Base-by-base conservation (phyloP, 2,329 filamentous ascomycete species). In the Trichoderma breve region DNA sequence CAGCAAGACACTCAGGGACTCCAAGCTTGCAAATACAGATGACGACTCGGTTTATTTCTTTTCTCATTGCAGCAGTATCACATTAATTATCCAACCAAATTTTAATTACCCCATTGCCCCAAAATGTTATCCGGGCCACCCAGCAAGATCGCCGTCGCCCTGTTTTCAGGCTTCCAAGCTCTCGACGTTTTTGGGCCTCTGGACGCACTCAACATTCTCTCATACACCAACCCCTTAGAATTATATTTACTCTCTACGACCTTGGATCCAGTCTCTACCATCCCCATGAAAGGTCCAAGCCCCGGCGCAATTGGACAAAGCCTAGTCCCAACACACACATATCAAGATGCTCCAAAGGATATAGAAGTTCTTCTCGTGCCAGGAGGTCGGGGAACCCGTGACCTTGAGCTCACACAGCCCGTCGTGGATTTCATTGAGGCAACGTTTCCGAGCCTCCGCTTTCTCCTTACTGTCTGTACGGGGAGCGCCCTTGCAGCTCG, bases 401-500 rank as follows among this genome's bases (percentile, higher is more conserved):
- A 78, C 4, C 24, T 75, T 0, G 74, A 78, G 1, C 71, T 71
- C 1, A 75, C 76, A 0, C 66, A 78, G 7, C 68, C 72, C 6
- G 75, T 80, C 2, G 76, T 78, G 3, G 79, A 84, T n/a, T 89
- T 85, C 73, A 78, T 89, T 55, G 75, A 74, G 5, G 74, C 77
- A 0, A 74, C 76, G 4, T 86, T 83, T 73, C 82, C 84, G 0
- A 79, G 80, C 8, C 74, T 89, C 7, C 78, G 82, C 62, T 88
- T 86, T 72, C 75, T 90, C 6, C 80, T 92, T n/a, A 90, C 87
- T 0, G 84, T 92, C 0, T 92, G 90, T 76, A 92, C 88, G 0
- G 90, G 90, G 0, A 82, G 86, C 2, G 83, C 84, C 2, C 77
- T 90, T 6, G 81, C 86, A 0, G 89, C 89, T 0, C 79, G 82